These are phyloP conservation scores for Irpex lacteus DNA, from an alignment of 1,284 basidiomycete species.

Conservation along the genomic window DNA sequence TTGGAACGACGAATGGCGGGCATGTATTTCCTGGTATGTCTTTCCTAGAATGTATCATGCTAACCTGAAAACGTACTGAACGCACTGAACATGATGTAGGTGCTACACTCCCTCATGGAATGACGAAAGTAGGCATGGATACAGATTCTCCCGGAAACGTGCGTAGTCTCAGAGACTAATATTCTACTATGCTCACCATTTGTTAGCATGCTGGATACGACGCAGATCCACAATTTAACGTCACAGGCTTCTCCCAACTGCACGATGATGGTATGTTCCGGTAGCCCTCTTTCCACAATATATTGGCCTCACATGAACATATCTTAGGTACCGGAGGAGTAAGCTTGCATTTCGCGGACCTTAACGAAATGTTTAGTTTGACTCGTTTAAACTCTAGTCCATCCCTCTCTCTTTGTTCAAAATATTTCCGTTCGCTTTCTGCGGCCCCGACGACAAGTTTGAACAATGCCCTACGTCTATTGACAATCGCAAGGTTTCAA, in stretches of 20 bases:
- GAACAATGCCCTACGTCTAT: constrained; percentile 48
- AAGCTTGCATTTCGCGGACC: neutral
- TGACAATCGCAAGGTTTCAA: constrained; percentile 39
- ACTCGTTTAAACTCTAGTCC: constrained; percentile 31
- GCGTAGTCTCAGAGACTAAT: constrained; percentile 12
- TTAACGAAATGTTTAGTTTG: neutral
- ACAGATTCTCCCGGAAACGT: constrained; percentile 62
- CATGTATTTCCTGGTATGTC: constrained; percentile 58
- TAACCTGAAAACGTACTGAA: no score
- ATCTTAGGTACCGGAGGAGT: constrained; percentile 19
- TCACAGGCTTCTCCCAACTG: constrained; percentile 59
- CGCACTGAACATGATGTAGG: constrained; percentile 30
- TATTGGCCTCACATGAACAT: neutral
- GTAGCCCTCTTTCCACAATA: constrained; percentile 12
- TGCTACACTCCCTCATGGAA: constrained; percentile 63
- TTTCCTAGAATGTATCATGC: no score
- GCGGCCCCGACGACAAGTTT: constrained; percentile 39
- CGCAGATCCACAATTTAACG: constrained; percentile 40
- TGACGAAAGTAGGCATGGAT: constrained; percentile 65
- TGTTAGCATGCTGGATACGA: constrained; percentile 62
- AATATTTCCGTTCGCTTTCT: constrained; percentile 50
- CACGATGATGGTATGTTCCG: constrained; percentile 58
- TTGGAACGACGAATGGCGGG: constrained; percentile 56
- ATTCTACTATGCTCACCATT: neutral
- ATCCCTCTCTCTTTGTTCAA: constrained; percentile 62